Base-by-base conservation (phyloP, 1,284 basidiomycete genomes). In the Bjerkandera adusta region DNA sequence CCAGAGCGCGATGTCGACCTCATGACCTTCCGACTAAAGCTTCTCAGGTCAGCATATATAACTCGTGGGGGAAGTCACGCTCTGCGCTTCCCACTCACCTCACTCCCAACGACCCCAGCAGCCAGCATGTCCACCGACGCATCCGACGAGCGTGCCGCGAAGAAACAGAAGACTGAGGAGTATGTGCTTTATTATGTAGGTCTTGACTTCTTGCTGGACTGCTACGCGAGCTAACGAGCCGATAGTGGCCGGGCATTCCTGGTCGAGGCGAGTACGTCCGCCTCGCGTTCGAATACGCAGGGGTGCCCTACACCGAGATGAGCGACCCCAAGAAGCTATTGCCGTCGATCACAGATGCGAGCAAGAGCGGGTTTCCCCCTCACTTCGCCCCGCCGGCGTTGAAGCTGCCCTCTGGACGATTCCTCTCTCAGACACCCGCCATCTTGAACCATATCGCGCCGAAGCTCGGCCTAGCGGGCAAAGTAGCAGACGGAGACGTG, bases 191-290 rank as follows among this genome's bases (percentile, higher is more conserved):
- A 65, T 57, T 65, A 65, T 45, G 63, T 65, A 45, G 45, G 63
- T 60, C n/a, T 22, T 29, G 13, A 6, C 16, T 7, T 13, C 20
- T 36, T 32, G 21, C 25, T n/a, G 16, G 18, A 5, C 22, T 8
- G n/a, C 32, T 20, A 33, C 18, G n/a, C n/a, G n/a, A n/a, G n/a
- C n/a, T n/a, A n/a, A n/a, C n/a, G 10, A 3, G 6, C 15, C 15
- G 12, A 15, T 16, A 66, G 64, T 68, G 66, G 66, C 58, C 59
- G 12, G 63, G 58, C 10, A 64, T 75, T 43, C 74, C 73, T 1
- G 74, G 74, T 0, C 66, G 75, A 29, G 75, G 70, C 34, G 75
- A 77, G 48, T 70, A 67, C 52, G 60, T 75, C 38, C 70, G 74
- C 4, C 69, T 77, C 39, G 68, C 67, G 18, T 68, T 77, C 54